A percentile compares a stretch with the other conserved stretches of the same genome.
Evolutionary conservation across 139 green algal species (phyloP).

Genomic region (Volvox reticuliferus): DNA sequence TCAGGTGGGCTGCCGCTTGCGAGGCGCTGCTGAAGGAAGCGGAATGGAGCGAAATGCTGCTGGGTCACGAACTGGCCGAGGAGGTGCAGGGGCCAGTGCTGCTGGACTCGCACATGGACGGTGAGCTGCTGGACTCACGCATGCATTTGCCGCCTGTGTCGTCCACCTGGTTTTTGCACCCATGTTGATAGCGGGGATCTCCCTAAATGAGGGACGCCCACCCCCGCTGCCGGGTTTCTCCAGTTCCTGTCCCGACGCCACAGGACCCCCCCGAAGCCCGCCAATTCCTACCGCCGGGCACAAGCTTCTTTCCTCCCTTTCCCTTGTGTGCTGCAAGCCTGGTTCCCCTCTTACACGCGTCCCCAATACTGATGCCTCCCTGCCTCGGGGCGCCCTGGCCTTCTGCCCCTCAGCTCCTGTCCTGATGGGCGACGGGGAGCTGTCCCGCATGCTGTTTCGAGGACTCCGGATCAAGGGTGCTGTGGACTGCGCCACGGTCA

Average conservation of each 20-base stretch:
- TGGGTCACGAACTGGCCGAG: conserved; percentile 37
- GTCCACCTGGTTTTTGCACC: no score
- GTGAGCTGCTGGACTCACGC: background rate
- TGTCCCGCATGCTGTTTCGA: conserved; percentile 28
- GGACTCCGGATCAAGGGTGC: conserved; percentile 22
- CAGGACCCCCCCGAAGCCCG: no score
- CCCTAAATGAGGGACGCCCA: no score
- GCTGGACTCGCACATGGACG: background rate
- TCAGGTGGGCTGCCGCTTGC: conserved; percentile 25
- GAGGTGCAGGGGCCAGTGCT: conserved; percentile 35
- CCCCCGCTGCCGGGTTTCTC: no score
- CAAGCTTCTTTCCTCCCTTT: no score
- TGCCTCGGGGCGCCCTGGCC: background rate
- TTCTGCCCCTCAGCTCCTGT: background rate
- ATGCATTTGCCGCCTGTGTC: no score
- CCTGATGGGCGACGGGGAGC: conserved; percentile 7
- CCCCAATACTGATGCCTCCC: background rate
- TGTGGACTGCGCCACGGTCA: background rate
- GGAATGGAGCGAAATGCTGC: conserved; percentile 27
- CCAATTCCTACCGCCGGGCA: no score
- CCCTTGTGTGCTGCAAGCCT: no score
- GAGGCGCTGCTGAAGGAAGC: conserved; percentile 34
- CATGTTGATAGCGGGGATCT: no score
- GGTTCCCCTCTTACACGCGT: no score
- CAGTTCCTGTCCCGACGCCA: no score